Evolutionary conservation across 2,329 filamentous ascomycete genomes (phyloP).

Genomic region (Triangularia setosa): DNA sequence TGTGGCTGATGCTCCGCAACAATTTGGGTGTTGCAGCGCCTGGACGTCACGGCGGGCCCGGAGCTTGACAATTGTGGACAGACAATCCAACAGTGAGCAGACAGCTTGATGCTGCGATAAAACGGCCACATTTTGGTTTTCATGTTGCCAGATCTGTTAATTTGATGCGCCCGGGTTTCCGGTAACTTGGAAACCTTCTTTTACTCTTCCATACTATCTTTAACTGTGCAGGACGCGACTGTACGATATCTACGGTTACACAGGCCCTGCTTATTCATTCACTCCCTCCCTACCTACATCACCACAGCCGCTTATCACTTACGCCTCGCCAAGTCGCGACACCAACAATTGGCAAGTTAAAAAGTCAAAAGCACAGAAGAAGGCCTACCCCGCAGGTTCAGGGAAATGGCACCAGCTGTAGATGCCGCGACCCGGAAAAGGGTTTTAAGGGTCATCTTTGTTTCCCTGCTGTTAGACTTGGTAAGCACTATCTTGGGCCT

Average conservation of each 20-base stretch:
- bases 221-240: background rate
- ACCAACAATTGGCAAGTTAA: background rate
- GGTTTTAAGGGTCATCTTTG: constrained; percentile 82
- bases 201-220: background rate
- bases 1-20: constrained; percentile 7
- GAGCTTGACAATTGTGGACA: background rate
- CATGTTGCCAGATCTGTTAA: background rate
- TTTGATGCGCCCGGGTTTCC: background rate
- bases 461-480: constrained; percentile 84
- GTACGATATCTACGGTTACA: background rate
- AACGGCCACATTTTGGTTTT: constrained; percentile 5
- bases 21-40: background rate
- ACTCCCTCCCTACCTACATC: background rate
- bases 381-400: constrained; percentile 2
- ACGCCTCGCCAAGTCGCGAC: constrained; percentile 2
- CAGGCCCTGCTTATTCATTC: background rate
- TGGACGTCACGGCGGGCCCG: background rate
- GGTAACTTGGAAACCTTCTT: background rate
- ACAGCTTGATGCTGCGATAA: constrained; percentile 7
- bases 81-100: background rate
- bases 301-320: background rate
- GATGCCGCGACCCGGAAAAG: constrained; percentile 63
- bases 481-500: constrained; percentile 48
- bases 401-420: constrained; percentile 40
- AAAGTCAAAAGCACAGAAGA: background rate